These are phyloP conservation scores for Trametes sp. DNA, from an alignment of 1,284 basidiomycete species.

Conservation along the genomic window DNA sequence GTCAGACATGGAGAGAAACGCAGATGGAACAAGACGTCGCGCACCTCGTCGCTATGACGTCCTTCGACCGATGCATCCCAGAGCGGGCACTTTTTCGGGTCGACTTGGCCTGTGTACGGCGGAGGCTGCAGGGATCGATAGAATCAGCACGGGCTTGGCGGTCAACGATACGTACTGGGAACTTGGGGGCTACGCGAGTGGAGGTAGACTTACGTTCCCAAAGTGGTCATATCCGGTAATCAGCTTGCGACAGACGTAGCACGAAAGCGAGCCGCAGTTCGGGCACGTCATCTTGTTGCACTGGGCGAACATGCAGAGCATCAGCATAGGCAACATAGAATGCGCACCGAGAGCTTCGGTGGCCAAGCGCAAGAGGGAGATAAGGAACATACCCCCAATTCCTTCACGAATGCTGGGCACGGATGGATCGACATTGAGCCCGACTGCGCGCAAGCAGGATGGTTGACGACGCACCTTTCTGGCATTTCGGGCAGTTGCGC, in stretches of 20 bases:
- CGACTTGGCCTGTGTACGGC: conserved; percentile 29
- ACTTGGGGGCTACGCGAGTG: conserved; percentile 1
- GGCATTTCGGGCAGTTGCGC: conserved; percentile 84
- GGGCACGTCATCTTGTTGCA: conserved; percentile 86
- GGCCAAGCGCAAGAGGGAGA: neutral
- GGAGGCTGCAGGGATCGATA: conserved; percentile 26
- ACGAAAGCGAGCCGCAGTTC: conserved; percentile 72
- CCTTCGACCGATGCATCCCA: conserved; percentile 73
- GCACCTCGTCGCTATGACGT: conserved; percentile 70
- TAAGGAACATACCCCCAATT: conserved; percentile 62
- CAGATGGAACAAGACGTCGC: neutral
- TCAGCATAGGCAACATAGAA: neutral
- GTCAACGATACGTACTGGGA: neutral
- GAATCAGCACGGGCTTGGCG: conserved; percentile 4
- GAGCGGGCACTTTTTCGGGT: conserved; percentile 62
- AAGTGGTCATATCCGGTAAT: conserved; percentile 86
- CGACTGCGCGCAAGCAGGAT: neutral
- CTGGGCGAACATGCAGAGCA: conserved; percentile 43
- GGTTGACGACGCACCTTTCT: conserved; percentile 58
- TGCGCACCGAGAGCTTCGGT: neutral
- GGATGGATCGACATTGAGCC: conserved; percentile 4
- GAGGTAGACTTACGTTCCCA: conserved; percentile 54
- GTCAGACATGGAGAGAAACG: neutral
- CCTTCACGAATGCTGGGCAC: conserved; percentile 74
- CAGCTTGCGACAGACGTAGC: conserved; percentile 78